Percentiles rank a stretch among this genome's conserved stretches.
These are phyloP conservation scores for Trifolium fragiferum DNA, from an alignment of 306 rosid genomes.

Conservation along the genomic window DNA sequence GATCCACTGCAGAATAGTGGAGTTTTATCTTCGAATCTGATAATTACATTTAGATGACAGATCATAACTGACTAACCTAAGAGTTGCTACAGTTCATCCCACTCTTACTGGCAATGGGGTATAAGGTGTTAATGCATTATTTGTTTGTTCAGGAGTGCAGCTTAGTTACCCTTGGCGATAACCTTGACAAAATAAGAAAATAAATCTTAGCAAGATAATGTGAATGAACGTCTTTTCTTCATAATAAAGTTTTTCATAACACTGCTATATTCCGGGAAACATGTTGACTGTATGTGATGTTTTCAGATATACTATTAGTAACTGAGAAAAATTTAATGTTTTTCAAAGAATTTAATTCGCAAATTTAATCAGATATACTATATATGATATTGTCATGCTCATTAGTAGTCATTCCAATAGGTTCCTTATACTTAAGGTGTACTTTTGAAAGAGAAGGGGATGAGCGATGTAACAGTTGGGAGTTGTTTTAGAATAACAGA, in stretches of 20 bases:
- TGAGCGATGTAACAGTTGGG: background rate
- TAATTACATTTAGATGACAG: conserved; percentile 8
- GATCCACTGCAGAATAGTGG: background rate
- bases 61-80: conserved; percentile 4
- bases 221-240: conserved; percentile 4
- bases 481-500: background rate
- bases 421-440: background rate
- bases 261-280: conserved; percentile 29
- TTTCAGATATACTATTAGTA: background rate
- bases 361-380: background rate
- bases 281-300: background rate
- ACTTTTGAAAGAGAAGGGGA: background rate
- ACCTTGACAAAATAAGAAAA: conserved; percentile 24
- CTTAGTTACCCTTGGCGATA: conserved; percentile 22
- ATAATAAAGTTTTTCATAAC: background rate
- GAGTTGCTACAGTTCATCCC: conserved; percentile 24
- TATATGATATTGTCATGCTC: conserved; percentile 1
- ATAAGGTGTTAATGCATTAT: conserved; percentile 4
- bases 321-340: background rate
- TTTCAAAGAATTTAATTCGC: conserved; percentile 3
- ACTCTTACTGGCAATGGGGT: conserved; percentile 24
- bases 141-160: conserved; percentile 10
- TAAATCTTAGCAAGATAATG: conserved; percentile 11
- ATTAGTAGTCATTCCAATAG: conserved; percentile 4
- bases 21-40: conserved; percentile 28